A percentile compares a stretch with the other conserved stretches of the same genome.
Evolutionary conservation across 2,329 filamentous ascomycete species (phyloP).

Genomic region (Xylaria sp.): DNA sequence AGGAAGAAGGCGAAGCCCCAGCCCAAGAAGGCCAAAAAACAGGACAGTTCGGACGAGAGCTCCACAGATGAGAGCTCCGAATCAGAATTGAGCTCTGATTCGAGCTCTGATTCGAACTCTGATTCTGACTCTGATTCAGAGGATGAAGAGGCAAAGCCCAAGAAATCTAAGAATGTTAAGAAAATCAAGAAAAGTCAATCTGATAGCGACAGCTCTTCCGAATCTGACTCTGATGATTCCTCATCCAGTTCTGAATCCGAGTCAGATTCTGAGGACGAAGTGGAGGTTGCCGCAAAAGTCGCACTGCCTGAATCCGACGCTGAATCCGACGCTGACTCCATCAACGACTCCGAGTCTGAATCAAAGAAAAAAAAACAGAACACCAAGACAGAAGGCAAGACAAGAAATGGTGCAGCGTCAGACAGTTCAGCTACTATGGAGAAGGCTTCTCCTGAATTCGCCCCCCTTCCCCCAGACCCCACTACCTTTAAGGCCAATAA

Average conservation of each 20-base stretch:
- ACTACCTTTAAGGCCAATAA: conserved; percentile 56
- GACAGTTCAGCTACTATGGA: conserved; percentile 62
- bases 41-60: conserved; percentile 51
- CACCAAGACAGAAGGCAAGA: conserved; percentile 39
- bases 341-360: conserved; percentile 53
- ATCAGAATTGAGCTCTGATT: conserved; percentile 49
- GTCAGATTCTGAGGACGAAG: conserved; percentile 49
- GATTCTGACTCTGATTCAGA: conserved; percentile 48
- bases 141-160: conserved; percentile 43
- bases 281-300: conserved; percentile 52
- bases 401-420: conserved; percentile 49
- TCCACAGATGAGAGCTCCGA: conserved; percentile 48
- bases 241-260: conserved; percentile 47
- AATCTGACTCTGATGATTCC: conserved; percentile 51
- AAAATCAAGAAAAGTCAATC: conserved; percentile 46
- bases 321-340: conserved; percentile 53
- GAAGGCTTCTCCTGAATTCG: conserved; percentile 63
- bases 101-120: conserved; percentile 49
- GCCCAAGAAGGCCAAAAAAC: conserved; percentile 60
- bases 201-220: conserved; percentile 50
- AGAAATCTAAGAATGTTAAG: too few species aligned
- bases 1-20: conserved; percentile 56
- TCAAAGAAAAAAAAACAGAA: conserved; percentile 53
- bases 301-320: conserved; percentile 59
- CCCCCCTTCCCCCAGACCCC: conserved; percentile 67